Conservation (phyloP, 116 monocot species). For the Zostera marina region DNA sequence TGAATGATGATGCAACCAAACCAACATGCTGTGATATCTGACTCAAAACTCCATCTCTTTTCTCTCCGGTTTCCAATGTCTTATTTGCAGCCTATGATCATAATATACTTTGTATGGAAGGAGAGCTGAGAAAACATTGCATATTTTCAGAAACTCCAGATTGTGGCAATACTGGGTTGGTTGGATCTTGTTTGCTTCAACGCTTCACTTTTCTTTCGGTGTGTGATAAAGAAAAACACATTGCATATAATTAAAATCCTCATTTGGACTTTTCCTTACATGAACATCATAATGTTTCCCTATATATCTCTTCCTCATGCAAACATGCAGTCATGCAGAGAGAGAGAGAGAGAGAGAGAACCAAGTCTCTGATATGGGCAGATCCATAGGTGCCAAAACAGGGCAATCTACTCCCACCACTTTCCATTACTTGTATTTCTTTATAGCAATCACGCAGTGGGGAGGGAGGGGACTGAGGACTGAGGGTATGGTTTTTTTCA, state of each 20-base stretch:
- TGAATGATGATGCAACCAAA: conserved; percentile 5
- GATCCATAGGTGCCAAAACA: background rate
- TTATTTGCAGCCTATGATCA: background rate
- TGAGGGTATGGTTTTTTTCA: background rate
- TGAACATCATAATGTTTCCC: too few species aligned
- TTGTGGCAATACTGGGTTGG: background rate
- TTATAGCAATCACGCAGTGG: conserved; percentile 3
- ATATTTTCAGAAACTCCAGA: background rate
- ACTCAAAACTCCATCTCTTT: background rate
- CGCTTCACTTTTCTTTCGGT: too few species aligned
- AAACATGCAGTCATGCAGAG: too few species aligned
- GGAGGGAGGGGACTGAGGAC: too few species aligned
- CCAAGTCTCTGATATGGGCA: too few species aligned
- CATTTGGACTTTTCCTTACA: too few species aligned
- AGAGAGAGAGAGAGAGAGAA: too few species aligned
- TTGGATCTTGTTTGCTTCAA: background rate
- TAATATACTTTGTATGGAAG: background rate
- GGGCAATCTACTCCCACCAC: background rate
- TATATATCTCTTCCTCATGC: too few species aligned
- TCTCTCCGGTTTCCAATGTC: background rate
- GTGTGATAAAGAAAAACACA: too few species aligned
- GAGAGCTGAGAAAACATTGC: background rate
- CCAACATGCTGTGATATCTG: background rate
- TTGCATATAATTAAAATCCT: too few species aligned
- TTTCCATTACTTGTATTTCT: conserved; percentile 5